Conservation (phyloP, 345 rosid genomes). For the Eucalyptus tenuipes region DNA sequence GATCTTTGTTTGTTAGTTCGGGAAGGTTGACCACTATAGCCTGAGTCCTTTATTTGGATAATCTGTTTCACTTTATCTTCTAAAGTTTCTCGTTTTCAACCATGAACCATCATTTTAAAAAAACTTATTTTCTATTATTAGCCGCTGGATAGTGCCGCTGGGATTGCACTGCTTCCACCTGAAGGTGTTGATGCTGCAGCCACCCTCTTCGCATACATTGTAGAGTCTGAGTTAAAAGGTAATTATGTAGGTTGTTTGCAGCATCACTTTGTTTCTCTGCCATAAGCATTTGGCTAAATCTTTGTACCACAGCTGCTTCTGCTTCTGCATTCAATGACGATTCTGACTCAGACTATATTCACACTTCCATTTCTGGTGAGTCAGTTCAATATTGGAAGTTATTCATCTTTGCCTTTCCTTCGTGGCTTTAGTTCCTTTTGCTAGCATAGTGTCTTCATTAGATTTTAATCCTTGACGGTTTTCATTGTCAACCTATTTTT, state of each 20-base stretch:
- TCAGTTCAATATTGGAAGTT: neutral
- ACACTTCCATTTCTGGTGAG: slow-evolving; percentile 86
- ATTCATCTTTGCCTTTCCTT: neutral
- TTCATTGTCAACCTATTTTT: neutral
- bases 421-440: neutral
- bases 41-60: neutral
- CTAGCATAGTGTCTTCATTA: neutral
- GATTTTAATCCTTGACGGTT: neutral
- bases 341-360: slow-evolving; percentile 45
- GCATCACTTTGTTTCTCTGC: neutral
- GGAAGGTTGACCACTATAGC: neutral
- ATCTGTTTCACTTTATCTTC: neutral
- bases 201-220: slow-evolving; percentile 63
- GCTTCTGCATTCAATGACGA: slow-evolving; percentile 47
- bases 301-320: neutral
- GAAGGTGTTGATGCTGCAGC: slow-evolving; percentile 85
- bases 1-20: neutral
- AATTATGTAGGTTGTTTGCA: neutral
- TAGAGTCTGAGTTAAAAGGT: slow-evolving; percentile 84
- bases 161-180: slow-evolving; percentile 53
- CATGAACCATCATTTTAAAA: neutral
- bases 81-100: neutral
- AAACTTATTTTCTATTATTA: slow-evolving; percentile 13
- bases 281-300: neutral
- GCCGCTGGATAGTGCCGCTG: slow-evolving; percentile 51